Evolutionary conservation across 345 rosid species (phyloP), one percentile per base, ranked within the genome.

Genomic region (Salix viminalis): DNA sequence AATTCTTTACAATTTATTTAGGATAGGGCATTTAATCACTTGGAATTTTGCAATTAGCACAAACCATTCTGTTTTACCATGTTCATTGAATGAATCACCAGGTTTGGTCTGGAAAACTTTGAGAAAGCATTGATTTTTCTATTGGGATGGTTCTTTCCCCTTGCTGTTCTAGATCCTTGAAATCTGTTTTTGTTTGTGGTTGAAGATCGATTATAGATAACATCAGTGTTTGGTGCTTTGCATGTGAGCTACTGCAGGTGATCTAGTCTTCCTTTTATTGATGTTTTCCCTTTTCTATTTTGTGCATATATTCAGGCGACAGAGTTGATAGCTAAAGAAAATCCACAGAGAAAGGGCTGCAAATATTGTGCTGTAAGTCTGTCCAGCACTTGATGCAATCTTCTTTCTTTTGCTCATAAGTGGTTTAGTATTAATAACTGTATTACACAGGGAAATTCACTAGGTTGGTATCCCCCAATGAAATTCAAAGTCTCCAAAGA

Each of bases 361-460:
- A 88, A 89, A 75, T 93, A 96, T 76, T 96, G 99, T 86, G 73
- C 21, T 18, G 95, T 93, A 86, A 89, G 97, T 88, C 73, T 80
- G 39, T 70, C 66, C 72, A 19, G 56, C 66, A 72, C 46, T 73
- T 68, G 48, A 70, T 23, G 4, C 67, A 46, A 50, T 65, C 41
- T 69, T 37, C 24, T 78, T 80, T 65, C 70, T 58, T 71, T 46
- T 70, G 21, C 36, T 19, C 15, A 5, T 14, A 12, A 23, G 19
- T 42, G 42, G 32, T 76, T 36, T 77, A 50, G 26, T 7, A 54
- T 67, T 72, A 32, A 36, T 75, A 64, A 44, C 77, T 81, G 24
- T 79, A 54, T 58, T 60, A 26, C 21, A 75, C 87, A 91, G 91
- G 83, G 79, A 61, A 85, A 64, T 60, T 41, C 80, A 73, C 36